Conservation (phyloP, 2,329 filamentous ascomycete species). For the Colletotrichum cuscutae region DNA sequence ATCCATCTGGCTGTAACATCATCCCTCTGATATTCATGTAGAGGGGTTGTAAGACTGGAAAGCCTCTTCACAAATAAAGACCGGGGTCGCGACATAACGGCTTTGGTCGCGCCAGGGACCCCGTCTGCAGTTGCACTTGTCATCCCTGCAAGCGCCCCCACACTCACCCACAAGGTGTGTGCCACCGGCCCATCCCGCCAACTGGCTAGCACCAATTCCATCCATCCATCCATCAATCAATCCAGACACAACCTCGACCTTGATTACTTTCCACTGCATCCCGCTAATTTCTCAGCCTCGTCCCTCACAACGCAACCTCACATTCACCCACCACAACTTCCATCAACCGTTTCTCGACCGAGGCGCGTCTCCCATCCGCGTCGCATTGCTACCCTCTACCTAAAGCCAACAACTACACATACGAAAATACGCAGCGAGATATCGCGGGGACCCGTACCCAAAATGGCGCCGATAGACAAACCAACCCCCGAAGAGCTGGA, state of each 20-base stretch:
- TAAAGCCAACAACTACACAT: neutral
- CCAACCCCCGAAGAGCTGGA: constrained; percentile 51
- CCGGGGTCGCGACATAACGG: constrained; percentile 7
- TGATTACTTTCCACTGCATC: neutral
- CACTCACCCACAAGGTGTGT: constrained; percentile 16
- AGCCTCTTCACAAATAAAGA: neutral
- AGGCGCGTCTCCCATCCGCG: too few species aligned
- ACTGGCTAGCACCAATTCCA: neutral
- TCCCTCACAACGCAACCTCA: neutral
- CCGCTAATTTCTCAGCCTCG: constrained; percentile 19
- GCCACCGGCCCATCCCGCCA: constrained; percentile 25
- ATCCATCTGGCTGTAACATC: too few species aligned
- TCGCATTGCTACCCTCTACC: neutral
- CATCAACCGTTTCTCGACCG: neutral
- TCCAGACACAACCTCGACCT: neutral
- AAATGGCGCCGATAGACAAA: constrained; percentile 55
- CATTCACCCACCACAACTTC: neutral
- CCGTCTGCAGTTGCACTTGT: neutral
- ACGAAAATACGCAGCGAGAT: neutral
- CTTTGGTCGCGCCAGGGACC: neutral
- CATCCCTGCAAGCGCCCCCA: constrained; percentile 18
- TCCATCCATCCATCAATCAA: neutral
- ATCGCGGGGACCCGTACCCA: constrained; percentile 13
- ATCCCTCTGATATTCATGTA: neutral
- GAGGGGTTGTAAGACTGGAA: constrained; percentile 4